These are phyloP conservation scores for Pisolithus tinctorius DNA, from an alignment of 768 basidiomycete genomes.

Conservation along the genomic window DNA sequence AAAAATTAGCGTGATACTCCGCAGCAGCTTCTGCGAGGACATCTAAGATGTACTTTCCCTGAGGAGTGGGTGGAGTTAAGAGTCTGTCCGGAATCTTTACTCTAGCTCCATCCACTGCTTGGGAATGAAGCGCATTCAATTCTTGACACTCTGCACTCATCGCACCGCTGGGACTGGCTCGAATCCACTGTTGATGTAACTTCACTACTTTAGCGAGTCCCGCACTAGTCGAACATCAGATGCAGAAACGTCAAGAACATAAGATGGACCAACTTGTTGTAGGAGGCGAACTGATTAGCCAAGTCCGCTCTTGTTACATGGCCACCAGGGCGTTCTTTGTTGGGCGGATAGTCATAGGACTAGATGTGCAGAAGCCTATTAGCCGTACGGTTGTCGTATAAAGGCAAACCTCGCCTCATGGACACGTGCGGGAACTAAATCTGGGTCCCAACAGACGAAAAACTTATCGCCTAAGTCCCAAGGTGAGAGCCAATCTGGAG, in stretches of 20 bases:
- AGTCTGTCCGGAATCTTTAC: conserved; percentile 55
- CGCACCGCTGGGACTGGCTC: conserved; percentile 47
- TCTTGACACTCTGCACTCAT: conserved; percentile 63
- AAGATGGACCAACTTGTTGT: conserved; percentile 45
- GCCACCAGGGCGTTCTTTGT: conserved; percentile 45
- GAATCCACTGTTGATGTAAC: conserved; percentile 56
- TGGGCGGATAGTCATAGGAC: conserved; percentile 65
- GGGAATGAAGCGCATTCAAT: conserved; percentile 64
- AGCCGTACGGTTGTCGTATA: background rate
- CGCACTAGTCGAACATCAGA: conserved; percentile 31
- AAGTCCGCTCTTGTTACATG: conserved; percentile 48
- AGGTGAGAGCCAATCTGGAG: background rate
- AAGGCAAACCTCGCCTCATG: conserved; percentile 37
- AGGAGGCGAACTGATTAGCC: conserved; percentile 59
- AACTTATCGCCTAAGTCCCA: conserved; percentile 48
- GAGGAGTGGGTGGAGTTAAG: conserved; percentile 37
- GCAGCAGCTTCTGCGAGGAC: conserved; percentile 41
- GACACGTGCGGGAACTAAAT: conserved; percentile 48
- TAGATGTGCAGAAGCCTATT: conserved; percentile 13
- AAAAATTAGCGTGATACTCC: conserved; percentile 40
- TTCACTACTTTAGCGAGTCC: conserved; percentile 51
- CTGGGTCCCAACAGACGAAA: conserved; percentile 65
- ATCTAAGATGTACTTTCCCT: conserved; percentile 45
- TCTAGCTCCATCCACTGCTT: conserved; percentile 59
- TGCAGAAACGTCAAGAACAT: background rate